Evolutionary conservation across 2,329 filamentous ascomycete species (phyloP), one percentile per base, ranked within the genome.

Genomic region (Claviceps citrina): DNA sequence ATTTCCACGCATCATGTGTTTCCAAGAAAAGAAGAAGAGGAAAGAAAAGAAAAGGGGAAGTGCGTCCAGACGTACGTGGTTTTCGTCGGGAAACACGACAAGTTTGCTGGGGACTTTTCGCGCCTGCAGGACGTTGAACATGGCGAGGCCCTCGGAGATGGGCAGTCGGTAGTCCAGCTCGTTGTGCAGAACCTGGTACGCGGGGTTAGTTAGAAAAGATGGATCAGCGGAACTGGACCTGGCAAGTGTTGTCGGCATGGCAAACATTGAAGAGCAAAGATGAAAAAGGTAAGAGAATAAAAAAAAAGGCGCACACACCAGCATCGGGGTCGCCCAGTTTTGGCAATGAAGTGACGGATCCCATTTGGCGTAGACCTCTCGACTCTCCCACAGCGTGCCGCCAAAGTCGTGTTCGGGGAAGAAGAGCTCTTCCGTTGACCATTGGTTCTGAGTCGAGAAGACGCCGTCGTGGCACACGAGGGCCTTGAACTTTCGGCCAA

Each of bases 401-500:
- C 71, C 71, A 58, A 81, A 78, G 50, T 81, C 77, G 49, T 79
- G 77, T 44, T 78, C 64, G 0, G 76, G 71, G 61, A 81, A 81
- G 65, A 79, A 81, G n/a, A 81, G 65, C 56, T 81, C 77, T 47
- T 81, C 77, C 5, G 71, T 76, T 2, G 68, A 59, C 63, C 75
- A 80, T 58, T 78, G 72, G 49, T 68, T 76, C 38, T 76, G 62
- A 1, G 76, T 80, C 50, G 76, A 81, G 59, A 87, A 91, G 40
- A 87, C 80, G 36, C 86, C 86, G 49, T 94, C 85, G 55, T 94
- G 86, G 51, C 79, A 86, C 22, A 93, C 85, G 4, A 95, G 69
- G 0, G 85, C 85, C 59, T 84, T 84, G 71, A 95, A 93, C 49
- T 81, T 76, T 22, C 84, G 76, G 16, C 85, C 86, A 0, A 95